Conservation (phyloP, 345 rosid genomes). For the Populus pruinosa region DNA sequence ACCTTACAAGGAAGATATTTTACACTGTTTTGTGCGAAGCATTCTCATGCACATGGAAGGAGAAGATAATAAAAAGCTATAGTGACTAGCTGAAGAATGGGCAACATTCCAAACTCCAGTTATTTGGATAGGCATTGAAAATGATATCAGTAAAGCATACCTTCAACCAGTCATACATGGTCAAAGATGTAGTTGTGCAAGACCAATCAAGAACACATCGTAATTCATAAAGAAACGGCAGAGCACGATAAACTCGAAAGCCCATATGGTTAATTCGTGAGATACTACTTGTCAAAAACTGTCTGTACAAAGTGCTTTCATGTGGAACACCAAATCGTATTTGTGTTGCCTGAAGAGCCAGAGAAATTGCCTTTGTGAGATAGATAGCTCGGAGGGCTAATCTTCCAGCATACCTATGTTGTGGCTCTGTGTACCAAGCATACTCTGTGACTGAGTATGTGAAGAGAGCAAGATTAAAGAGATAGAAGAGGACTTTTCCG, state of each 20-base stretch:
- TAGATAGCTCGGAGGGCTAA: conserved; percentile 43
- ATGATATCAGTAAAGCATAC: conserved; percentile 15
- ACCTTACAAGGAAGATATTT: no score
- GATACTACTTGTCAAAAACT: conserved; percentile 37
- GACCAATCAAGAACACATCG: conserved; percentile 57
- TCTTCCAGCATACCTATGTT: conserved; percentile 30
- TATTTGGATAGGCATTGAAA: no score
- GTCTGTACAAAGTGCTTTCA: conserved; percentile 41
- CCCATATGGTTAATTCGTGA: conserved; percentile 38
- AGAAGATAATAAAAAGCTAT: no score
- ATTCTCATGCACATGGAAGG: no score
- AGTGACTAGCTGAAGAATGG: no score
- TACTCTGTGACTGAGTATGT: conserved; percentile 36
- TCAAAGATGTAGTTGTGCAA: conserved; percentile 49
- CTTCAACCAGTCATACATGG: conserved; percentile 52
- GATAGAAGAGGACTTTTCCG: conserved; percentile 40
- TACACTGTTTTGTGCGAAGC: no score
- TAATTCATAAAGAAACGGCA: conserved; percentile 46
- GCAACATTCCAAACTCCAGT: no score
- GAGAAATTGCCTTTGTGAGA: conserved; percentile 42
- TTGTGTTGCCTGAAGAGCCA: conserved; percentile 42
- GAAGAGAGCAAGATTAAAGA: conserved; percentile 35
- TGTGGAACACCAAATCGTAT: conserved; percentile 41
- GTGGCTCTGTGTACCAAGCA: conserved; percentile 37
- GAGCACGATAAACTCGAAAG: conserved; percentile 43